Conservation (phyloP, 2,329 filamentous ascomycete species). For the Blastomyces gilchristii region DNA sequence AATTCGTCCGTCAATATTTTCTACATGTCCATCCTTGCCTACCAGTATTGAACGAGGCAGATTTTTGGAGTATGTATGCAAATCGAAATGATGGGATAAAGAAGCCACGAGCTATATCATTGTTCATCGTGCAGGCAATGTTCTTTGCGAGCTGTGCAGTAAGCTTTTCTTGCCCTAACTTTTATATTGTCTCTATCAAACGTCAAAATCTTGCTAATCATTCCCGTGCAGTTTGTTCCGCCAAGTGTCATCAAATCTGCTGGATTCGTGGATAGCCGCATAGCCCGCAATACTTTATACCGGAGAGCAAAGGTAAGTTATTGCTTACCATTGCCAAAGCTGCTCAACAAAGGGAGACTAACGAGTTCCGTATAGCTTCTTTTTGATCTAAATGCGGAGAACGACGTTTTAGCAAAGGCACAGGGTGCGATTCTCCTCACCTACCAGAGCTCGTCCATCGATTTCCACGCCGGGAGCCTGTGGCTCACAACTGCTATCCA, state of each 20-base stretch:
- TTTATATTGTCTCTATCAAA: not conserved
- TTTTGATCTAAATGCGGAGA: constrained; percentile 24
- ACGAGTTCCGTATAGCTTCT: constrained; percentile 18
- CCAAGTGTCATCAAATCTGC: constrained; percentile 34
- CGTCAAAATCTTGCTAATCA: constrained; percentile 11
- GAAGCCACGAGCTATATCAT: constrained; percentile 17
- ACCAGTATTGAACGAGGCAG: constrained; percentile 31
- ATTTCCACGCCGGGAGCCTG: constrained; percentile 23
- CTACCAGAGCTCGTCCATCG: constrained; percentile 32
- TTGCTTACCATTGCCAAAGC: not conserved
- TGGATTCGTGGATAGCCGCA: constrained; percentile 36
- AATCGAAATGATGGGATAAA: constrained; percentile 6
- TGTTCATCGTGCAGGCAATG: constrained; percentile 26
- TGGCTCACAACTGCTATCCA: constrained; percentile 45
- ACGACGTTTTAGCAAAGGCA: constrained; percentile 19
- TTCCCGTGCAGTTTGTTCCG: constrained; percentile 36
- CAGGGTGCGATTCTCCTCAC: constrained; percentile 26
- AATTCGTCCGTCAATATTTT: constrained; percentile 37
- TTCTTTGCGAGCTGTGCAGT: constrained; percentile 27
- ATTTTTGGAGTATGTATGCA: constrained; percentile 33
- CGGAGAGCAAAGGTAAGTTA: constrained; percentile 32
- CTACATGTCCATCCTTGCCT: constrained; percentile 23
- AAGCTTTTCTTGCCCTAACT: constrained; percentile 25
- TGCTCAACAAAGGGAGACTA: not conserved
- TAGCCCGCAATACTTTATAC: constrained; percentile 39